phyloP scores from a whole-genome alignment of 495 filamentous ascomycete species.

The Penicillium subrubescens region DNA sequence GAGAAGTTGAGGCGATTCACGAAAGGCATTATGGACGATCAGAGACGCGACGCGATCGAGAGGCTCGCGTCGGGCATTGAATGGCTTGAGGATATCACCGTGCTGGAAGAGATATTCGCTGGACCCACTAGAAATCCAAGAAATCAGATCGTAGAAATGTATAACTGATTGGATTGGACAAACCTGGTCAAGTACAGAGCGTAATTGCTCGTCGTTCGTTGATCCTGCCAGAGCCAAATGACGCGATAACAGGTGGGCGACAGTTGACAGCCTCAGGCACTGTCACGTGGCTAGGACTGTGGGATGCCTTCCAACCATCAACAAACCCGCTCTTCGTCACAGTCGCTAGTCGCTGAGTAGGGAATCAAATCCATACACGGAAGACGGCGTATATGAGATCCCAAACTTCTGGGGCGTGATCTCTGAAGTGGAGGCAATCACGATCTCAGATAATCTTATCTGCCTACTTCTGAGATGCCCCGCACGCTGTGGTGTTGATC shows the following conservation, averaged over 20 bases:
- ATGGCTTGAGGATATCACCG: slow-evolving; percentile 16
- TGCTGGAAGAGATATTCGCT: slow-evolving; percentile 1
- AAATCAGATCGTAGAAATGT: neutral
- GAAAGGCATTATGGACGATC: slow-evolving; percentile 27
- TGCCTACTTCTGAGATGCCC: slow-evolving; percentile 4
- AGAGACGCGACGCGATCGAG: slow-evolving; percentile 35
- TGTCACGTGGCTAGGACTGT: neutral
- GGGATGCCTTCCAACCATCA: neutral
- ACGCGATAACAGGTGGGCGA: neutral
- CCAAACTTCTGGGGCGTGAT: slow-evolving; percentile 37
- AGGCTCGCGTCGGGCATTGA: slow-evolving; percentile 16
- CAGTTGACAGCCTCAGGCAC: slow-evolving; percentile 8
- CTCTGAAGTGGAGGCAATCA: slow-evolving; percentile 46
- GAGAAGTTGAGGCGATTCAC: slow-evolving; percentile 36
- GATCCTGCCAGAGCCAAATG: neutral
- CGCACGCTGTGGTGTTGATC: slow-evolving; percentile 3
- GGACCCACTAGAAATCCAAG: neutral
- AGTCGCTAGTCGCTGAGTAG: neutral
- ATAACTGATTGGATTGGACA: neutral
- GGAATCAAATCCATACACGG: neutral
- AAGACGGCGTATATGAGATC: neutral
- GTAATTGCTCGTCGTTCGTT: neutral
- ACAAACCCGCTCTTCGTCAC: slow-evolving; percentile 1
- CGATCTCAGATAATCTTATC: slow-evolving; percentile 12
- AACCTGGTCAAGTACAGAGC: neutral